Evolutionary conservation across 2,329 filamentous ascomycete species (phyloP).

Genomic region (Colletotrichum echinochloae): DNA sequence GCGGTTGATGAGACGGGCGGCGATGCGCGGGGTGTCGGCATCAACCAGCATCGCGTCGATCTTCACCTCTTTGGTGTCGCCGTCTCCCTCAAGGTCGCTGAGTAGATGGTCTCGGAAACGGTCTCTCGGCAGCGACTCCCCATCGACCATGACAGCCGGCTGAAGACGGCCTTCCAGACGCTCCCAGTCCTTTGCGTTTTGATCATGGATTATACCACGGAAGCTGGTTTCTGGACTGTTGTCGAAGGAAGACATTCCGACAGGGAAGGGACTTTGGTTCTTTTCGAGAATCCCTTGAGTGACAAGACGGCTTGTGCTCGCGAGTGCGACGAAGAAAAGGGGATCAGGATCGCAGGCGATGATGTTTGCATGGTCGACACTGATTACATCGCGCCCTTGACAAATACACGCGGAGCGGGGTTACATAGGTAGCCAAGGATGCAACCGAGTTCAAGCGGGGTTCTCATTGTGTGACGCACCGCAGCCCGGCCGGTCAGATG

Average conservation of each 20-base stretch:
- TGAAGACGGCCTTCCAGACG: background rate
- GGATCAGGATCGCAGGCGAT: background rate
- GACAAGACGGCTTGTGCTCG: too few species aligned
- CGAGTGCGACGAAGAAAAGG: background rate
- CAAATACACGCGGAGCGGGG: background rate
- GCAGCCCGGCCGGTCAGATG: background rate
- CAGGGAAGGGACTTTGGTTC: too few species aligned
- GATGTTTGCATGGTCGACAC: background rate
- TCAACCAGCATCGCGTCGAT: conserved; percentile 13
- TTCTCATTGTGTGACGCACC: background rate
- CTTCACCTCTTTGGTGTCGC: background rate
- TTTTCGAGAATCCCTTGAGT: background rate
- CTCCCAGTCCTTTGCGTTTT: background rate
- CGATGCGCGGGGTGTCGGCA: background rate
- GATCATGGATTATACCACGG: background rate
- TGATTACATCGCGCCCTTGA: conserved; percentile 4
- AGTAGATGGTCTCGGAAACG: background rate
- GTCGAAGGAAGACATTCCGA: background rate
- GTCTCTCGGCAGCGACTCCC: background rate
- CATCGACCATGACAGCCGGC: background rate
- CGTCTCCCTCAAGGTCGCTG: background rate
- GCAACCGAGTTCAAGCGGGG: background rate
- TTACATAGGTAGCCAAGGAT: background rate
- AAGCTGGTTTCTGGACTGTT: background rate
- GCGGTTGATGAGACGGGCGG: conserved; percentile 12